phyloP scores from a whole-genome alignment of 78 protist genomes.

The Creolimax fragrantissima region DNA sequence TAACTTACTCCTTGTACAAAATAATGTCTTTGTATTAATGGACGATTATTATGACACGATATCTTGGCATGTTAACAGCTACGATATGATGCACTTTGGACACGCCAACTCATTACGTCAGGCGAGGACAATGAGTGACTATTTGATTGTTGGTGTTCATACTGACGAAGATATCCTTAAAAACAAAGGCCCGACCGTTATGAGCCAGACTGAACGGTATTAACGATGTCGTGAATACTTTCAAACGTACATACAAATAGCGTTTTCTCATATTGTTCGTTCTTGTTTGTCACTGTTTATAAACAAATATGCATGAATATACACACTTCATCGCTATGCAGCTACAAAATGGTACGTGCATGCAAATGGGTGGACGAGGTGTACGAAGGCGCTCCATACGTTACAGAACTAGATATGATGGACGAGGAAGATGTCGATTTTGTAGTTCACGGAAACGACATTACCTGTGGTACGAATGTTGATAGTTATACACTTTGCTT shows the following conservation, averaged over 20 bases:
- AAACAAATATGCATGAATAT: too few relatives aligned
- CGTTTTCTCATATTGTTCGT: too few relatives aligned
- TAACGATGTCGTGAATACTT: too few relatives aligned
- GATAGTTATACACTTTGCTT: background rate
- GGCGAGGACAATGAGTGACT: slow-evolving; percentile 59
- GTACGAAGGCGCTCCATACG: slow-evolving; percentile 77
- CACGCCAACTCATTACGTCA: slow-evolving; percentile 76
- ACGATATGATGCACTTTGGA: slow-evolving; percentile 85
- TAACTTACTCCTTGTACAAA: background rate
- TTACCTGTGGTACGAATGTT: slow-evolving; percentile 5
- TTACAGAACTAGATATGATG: slow-evolving; percentile 36
- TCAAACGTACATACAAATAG: too few relatives aligned
- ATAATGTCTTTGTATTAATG: background rate
- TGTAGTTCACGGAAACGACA: slow-evolving; percentile 72
- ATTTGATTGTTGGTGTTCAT: slow-evolving; percentile 80
- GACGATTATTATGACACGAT: background rate
- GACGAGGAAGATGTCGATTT: slow-evolving; percentile 48
- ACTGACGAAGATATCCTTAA: slow-evolving; percentile 72
- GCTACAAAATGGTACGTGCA: slow-evolving; percentile 51
- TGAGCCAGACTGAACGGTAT: slow-evolving; percentile 78
- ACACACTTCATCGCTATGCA: background rate
- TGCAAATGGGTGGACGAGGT: slow-evolving; percentile 94
- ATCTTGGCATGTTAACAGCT: slow-evolving; percentile 35
- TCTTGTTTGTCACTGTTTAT: too few relatives aligned
- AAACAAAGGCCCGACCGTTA: slow-evolving; percentile 86